These are phyloP conservation scores for Claviceps humidiphila DNA, from an alignment of 2,329 filamentous ascomycete species.

Conservation along the genomic window DNA sequence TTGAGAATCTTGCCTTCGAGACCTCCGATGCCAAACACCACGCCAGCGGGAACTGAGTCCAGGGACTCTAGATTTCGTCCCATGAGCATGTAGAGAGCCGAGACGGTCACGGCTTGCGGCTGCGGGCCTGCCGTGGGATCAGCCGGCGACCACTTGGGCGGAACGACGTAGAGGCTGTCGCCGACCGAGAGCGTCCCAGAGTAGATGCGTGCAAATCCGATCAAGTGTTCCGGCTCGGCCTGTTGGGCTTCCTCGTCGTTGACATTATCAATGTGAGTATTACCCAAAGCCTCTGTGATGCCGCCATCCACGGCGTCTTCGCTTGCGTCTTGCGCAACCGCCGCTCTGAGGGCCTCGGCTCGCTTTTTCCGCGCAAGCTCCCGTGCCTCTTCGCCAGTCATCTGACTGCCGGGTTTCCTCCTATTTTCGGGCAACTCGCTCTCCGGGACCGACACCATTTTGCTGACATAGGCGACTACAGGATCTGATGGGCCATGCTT, in stretches of 20 bases:
- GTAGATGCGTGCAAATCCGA: slow-evolving; percentile 89
- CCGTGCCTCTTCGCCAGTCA: slow-evolving; percentile 80
- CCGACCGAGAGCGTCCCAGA: slow-evolving; percentile 83
- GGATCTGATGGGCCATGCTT: slow-evolving; percentile 58
- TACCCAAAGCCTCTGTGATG: slow-evolving; percentile 47
- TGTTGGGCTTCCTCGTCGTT: slow-evolving; percentile 38
- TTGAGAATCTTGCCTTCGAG: slow-evolving; percentile 91
- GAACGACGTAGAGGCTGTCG: slow-evolving; percentile 79
- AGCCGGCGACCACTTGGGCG: slow-evolving; percentile 83
- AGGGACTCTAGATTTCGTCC: slow-evolving; percentile 76
- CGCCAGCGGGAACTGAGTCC: slow-evolving; percentile 75
- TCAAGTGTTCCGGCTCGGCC: slow-evolving; percentile 70
- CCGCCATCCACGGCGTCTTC: slow-evolving; percentile 38
- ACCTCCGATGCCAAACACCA: slow-evolving; percentile 88
- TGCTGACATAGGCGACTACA: slow-evolving; percentile 89
- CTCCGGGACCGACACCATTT: slow-evolving; percentile 91
- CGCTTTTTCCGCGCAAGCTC: slow-evolving; percentile 80
- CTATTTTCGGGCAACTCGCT: slow-evolving; percentile 86
- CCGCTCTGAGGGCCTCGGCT: slow-evolving; percentile 71
- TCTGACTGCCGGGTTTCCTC: slow-evolving; percentile 46
- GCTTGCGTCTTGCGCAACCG: slow-evolving; percentile 37
- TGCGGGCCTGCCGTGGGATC: slow-evolving; percentile 57
- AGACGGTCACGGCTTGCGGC: slow-evolving; percentile 73
- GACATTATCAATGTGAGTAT: slow-evolving; percentile 43
- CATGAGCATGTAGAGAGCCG: slow-evolving; percentile 90